Percentiles rank a stretch among this genome's conserved stretches.
Conservation (phyloP, 257 asterid species). For the Vinca minor region DNA sequence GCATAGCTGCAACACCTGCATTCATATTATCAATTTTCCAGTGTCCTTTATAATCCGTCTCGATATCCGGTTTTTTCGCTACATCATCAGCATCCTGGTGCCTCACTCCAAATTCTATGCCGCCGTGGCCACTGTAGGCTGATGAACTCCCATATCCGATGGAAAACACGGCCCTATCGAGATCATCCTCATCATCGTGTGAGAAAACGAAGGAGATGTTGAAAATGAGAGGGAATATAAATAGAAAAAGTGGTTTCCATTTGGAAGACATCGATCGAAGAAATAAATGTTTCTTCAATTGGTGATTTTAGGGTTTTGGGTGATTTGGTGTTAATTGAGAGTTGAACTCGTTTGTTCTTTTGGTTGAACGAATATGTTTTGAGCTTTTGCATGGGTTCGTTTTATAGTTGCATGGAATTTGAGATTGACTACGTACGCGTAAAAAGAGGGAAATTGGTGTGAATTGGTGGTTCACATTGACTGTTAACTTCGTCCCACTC, state of each 20-base stretch:
- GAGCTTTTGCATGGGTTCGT: slow-evolving; percentile 2
- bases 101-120: not conserved
- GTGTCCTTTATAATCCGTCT: slow-evolving; percentile 20
- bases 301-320: no score
- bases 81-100: not conserved
- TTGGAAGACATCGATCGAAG: no score
- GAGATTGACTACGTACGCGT: no score
- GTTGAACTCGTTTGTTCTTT: not conserved
- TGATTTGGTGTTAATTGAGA: no score
- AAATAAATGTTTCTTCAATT: no score
- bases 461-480: not conserved
- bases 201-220: no score
- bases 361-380: not conserved
- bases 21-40: slow-evolving; percentile 48
- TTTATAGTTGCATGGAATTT: slow-evolving; percentile 7
- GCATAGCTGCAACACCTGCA: slow-evolving; percentile 82
- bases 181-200: no score
- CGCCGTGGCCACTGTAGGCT: not conserved
- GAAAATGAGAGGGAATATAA: slow-evolving; percentile 16
- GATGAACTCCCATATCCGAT: not conserved
- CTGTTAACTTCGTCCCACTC: not conserved
- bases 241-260: slow-evolving; percentile 10
- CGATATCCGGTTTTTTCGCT: slow-evolving; percentile 4
- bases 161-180: no score
- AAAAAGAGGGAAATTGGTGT: no score